Evolutionary conservation across 441 rosid species (phyloP).

Genomic region (Gossypium davidsonii): DNA sequence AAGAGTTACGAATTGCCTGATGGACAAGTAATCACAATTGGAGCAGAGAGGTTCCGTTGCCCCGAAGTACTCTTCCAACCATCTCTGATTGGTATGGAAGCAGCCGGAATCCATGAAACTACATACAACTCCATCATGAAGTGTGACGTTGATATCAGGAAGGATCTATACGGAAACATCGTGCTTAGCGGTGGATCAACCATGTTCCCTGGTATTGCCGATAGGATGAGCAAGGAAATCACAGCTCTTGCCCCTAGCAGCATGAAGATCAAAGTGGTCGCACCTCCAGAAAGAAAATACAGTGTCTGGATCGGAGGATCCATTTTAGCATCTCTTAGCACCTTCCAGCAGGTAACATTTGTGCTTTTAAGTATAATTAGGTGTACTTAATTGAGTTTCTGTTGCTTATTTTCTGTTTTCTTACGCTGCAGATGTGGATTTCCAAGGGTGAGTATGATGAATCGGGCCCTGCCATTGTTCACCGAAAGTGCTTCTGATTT

Average conservation of each 20-base stretch:
- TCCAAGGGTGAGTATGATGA: constrained; percentile 39
- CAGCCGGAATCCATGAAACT: constrained; percentile 66
- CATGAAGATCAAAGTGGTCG: constrained; percentile 66
- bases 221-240: constrained; percentile 51
- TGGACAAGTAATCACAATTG: constrained; percentile 30
- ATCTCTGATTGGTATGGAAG: constrained; percentile 63
- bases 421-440: constrained; percentile 35
- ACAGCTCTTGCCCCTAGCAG: constrained; percentile 69
- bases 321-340: constrained; percentile 60
- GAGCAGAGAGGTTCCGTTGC: constrained; percentile 17
- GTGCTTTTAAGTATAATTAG: background rate
- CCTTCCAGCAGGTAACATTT: constrained; percentile 55
- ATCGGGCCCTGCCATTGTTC: constrained; percentile 40
- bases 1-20: constrained; percentile 58
- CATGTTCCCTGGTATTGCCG: constrained; percentile 28
- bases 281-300: constrained; percentile 72
- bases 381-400: background rate
- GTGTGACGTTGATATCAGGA: constrained; percentile 66
- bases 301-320: constrained; percentile 84
- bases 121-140: constrained; percentile 73
- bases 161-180: constrained; percentile 61
- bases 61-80: constrained; percentile 76
- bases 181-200: constrained; percentile 74
- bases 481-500: constrained; percentile 37
- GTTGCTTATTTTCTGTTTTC: background rate